Percentiles rank a stretch among this genome's conserved stretches.
Evolutionary conservation across 1,139 yeast genomes (phyloP).

Genomic region (Hyphopichia burtonii): DNA sequence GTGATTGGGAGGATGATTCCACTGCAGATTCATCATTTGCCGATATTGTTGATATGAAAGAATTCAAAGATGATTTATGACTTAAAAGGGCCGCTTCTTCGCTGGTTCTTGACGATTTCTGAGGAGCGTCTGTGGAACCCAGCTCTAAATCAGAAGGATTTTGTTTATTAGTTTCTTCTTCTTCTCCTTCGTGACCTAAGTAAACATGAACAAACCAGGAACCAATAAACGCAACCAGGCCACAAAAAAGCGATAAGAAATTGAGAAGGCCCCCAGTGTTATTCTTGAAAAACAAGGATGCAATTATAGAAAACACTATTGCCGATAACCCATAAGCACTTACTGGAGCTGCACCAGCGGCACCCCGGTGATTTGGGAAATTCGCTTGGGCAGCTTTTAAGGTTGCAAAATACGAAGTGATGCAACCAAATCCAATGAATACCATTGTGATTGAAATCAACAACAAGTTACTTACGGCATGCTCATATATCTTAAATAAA

Average conservation of each 20-base stretch:
- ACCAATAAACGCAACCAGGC: constrained; percentile 34
- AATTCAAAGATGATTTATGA: constrained; percentile 1
- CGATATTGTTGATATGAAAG: background rate
- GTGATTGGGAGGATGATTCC: background rate
- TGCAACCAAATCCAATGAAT: constrained; percentile 63
- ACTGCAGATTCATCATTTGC: constrained; percentile 2
- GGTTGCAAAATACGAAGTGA: constrained; percentile 61
- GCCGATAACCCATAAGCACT: constrained; percentile 56
- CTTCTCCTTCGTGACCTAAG: constrained; percentile 19
- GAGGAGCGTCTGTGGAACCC: background rate
- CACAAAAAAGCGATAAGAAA: constrained; percentile 39
- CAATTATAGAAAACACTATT: constrained; percentile 41
- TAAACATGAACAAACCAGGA: constrained; percentile 39
- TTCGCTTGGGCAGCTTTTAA: constrained; percentile 69
- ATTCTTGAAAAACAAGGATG: constrained; percentile 44
- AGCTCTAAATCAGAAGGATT: constrained; percentile 6
- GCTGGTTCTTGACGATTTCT: background rate
- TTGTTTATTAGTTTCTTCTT: constrained; percentile 11
- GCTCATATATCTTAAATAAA: constrained; percentile 29
- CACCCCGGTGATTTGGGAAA: constrained; percentile 68
- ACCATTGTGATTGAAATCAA: constrained; percentile 40
- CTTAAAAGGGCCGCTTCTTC: constrained; percentile 1
- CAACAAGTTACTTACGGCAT: constrained; percentile 19
- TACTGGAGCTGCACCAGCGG: constrained; percentile 65
- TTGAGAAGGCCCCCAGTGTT: constrained; percentile 41